Conservation (phyloP, 2,329 filamentous ascomycete genomes). For the Colletotrichum aenigma region DNA sequence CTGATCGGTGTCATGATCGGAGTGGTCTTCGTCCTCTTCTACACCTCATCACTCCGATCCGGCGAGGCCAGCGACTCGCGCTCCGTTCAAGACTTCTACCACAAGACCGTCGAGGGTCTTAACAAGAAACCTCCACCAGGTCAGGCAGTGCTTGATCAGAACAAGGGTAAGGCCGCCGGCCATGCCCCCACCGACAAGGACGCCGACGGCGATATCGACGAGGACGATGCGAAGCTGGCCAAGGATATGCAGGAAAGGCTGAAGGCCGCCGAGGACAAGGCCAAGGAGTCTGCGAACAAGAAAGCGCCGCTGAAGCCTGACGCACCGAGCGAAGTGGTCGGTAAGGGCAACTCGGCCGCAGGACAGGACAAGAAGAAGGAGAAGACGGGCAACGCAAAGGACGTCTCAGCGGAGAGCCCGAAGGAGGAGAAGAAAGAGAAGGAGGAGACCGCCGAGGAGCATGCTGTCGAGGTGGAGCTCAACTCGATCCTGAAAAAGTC, state of each 20-base stretch:
- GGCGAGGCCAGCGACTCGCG: conserved; percentile 49
- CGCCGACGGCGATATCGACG: conserved; percentile 59
- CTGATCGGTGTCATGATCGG: conserved; percentile 67
- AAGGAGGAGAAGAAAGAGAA: conserved; percentile 41
- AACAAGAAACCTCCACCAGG: conserved; percentile 22
- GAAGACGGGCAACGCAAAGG: conserved; percentile 53
- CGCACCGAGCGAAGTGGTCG: conserved; percentile 60
- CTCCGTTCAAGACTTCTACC: conserved; percentile 61
- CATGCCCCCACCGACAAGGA: conserved; percentile 52
- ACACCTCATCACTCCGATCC: conserved; percentile 65
- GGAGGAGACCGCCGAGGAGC: conserved; percentile 61
- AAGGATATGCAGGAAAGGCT: conserved; percentile 65
- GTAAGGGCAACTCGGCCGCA: conserved; percentile 61
- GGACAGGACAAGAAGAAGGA: conserved; percentile 53
- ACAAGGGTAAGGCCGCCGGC: conserved; percentile 40
- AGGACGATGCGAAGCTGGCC: conserved; percentile 58
- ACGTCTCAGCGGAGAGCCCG: conserved; percentile 32
- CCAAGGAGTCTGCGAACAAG: conserved; percentile 70
- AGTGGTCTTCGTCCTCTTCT: conserved; percentile 74
- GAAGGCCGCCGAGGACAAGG: conserved; percentile 70
- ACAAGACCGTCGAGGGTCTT: conserved; percentile 62
- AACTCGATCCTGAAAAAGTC: conserved; percentile 82
- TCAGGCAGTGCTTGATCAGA: conserved; percentile 45
- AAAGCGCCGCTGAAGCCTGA: conserved; percentile 68
- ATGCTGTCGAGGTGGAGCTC: conserved; percentile 72